Evolutionary conservation across 1,139 yeast species (phyloP), one percentile per base, ranked within the genome.

Genomic region (Sugiyamaella paludigena): DNA sequence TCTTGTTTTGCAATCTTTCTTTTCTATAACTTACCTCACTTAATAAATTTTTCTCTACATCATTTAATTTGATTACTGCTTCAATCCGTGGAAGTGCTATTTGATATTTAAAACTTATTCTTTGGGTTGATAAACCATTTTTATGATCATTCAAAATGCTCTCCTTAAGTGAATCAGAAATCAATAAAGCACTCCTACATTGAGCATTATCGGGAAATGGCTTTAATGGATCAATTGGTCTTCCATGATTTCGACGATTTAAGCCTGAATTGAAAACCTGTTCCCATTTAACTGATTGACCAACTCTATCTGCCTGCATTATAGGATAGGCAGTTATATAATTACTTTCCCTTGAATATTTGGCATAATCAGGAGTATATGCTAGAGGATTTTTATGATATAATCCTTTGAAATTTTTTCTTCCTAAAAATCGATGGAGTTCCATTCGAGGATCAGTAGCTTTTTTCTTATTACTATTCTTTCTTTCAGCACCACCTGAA

Each of bases 71-170:
- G 28, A 87, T 73, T 54, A 91, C 76, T 13, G 97, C 98, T 63
- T 89, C 96, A 30, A 92, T 77, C 66, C 98, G 79, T 48, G 89
- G 87, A 56, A 89, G 79, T 62, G 87, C 86, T 53, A 92, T 74
- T 6, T 95, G 92, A 61, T 83, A 84, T 61, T 80, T 81, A 58
- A 84, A 81, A 12, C 97, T 92, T 47, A 87, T 81, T 59, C 83
- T 84, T 66, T 87, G 95, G 32, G 81, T 71, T 44, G 84, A 77
- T 34, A 80, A 79, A 35, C 78, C 76, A 36, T 70, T 72, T 28
- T 70, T 72, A 49, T 82, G 74, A 48, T 81, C 91, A 43, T 74
- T 70, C 50, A 79, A 76, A 40, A 92, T 84, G 43, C 76, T 72
- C 31, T 68, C 65, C 65, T 84, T 86, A 64, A 85, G 74, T 43